These are phyloP conservation scores for Hemileccinum rubropunctum DNA, from an alignment of 768 basidiomycete species.

Conservation along the genomic window DNA sequence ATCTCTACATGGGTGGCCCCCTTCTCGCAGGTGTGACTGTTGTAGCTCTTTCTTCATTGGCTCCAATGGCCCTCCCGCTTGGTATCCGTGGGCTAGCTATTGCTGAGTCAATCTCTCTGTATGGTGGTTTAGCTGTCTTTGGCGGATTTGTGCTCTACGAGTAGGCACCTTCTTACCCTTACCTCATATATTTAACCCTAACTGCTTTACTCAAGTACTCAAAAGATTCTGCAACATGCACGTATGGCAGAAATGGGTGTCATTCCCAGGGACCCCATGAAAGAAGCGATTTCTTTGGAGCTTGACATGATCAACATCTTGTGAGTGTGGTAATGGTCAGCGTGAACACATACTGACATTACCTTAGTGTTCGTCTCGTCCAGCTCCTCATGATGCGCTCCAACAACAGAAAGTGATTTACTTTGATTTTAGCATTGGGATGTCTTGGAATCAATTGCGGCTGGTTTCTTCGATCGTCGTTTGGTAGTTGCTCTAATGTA, in stretches of 20 bases:
- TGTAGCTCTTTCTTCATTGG: conserved; percentile 81
- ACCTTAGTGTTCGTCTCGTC: conserved; percentile 68
- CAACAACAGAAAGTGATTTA: conserved; percentile 51
- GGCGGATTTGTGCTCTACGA: conserved; percentile 85
- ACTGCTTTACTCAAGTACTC: conserved; percentile 46
- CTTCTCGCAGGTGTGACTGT: conserved; percentile 88
- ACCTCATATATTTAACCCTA: not conserved
- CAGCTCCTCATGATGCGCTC: conserved; percentile 71
- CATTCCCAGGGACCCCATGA: conserved; percentile 70
- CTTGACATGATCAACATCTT: conserved; percentile 92
- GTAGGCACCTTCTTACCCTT: conserved; percentile 39
- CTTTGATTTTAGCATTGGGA: not conserved
- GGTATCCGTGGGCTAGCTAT: conserved; percentile 75
- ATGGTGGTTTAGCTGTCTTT: conserved; percentile 88
- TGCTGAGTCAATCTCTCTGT: conserved; percentile 75
- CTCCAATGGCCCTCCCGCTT: conserved; percentile 86
- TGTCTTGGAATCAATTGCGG: not conserved
- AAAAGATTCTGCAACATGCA: conserved; percentile 79
- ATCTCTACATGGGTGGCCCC: conserved; percentile 82
- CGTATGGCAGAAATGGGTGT: conserved; percentile 67
- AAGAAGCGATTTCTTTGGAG: conserved; percentile 74
- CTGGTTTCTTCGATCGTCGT: not conserved
- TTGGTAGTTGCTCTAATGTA: conserved; percentile 11
- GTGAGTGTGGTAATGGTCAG: conserved; percentile 38
- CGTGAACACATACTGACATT: conserved; percentile 9